Base-by-base conservation (phyloP, 495 filamentous ascomycete species). In the Daldinia vernicosa region DNA sequence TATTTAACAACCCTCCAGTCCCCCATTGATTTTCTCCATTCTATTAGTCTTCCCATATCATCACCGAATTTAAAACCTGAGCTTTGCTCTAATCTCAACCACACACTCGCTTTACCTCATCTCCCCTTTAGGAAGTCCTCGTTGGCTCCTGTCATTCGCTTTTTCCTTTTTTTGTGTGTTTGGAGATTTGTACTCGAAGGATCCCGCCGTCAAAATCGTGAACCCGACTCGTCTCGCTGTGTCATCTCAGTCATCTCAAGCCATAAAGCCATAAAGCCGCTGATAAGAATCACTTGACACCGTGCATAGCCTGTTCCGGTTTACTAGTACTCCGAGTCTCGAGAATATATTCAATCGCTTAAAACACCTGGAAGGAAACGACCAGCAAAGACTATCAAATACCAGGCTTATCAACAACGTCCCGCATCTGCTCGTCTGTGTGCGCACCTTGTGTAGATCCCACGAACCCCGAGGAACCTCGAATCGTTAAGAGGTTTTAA, bases 101-200 rank as follows among this genome's bases (percentile, higher is more conserved):
- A 74, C 82, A 84, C 83, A 72, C 76, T 84, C 83, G 83, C 83
- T 85, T 81, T 82, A 71, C 75, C 70, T 72, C 76, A 80, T 74
- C 69, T 55, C 71, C 69, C 75, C 74, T 74, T 71, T 75, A 85
- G 86, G 86, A 87, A 86, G 84, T 85, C 86, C 86, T 88, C 85
- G 86, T 84, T 77, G 86, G 81, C 85, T 88, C 86, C 86, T 87
- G 84, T 87, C 86, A 86, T 84, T 88, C 84, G 84, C 85, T 87
- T 84, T 79, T 83, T 81, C 74, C 76, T 79, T 75, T 79, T 77
- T 79, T 80, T 78, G 73, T 77, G 76, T 80, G 70, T 78, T 78
- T 76, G 74, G 77, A 79, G 76, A 79, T 78, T 77, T 76, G 75
- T 70, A 81, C 68, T 72, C 61, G 70, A 70, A 70, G 71, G 59